phyloP scores from a whole-genome alignment of 2,329 filamentous ascomycete species.

The Westerdykella sp. region DNA sequence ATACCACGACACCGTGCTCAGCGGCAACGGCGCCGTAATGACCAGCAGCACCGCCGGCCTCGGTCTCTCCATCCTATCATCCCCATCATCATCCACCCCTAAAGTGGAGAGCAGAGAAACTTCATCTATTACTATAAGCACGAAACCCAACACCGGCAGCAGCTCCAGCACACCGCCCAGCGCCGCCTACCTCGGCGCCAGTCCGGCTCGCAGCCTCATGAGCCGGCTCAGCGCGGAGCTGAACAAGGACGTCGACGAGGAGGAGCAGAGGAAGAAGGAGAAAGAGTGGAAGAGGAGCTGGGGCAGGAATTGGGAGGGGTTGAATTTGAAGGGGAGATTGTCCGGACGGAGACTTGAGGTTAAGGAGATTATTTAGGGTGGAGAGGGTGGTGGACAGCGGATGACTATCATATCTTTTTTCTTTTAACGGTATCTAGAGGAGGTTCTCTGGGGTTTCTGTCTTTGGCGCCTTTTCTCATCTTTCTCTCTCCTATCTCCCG shows the following conservation, averaged over 20 bases:
- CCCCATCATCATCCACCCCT: background rate
- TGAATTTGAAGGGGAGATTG: slow-evolving; percentile 24
- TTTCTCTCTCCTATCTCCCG: too few relatives aligned
- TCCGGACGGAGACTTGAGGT: slow-evolving; percentile 16
- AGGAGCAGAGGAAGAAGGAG: slow-evolving; percentile 6
- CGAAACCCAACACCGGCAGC: background rate
- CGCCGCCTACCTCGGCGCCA: background rate
- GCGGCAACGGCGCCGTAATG: slow-evolving; percentile 1
- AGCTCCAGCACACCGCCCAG: background rate
- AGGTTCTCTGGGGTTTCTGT: too few relatives aligned
- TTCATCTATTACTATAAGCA: background rate
- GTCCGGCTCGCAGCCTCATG: background rate
- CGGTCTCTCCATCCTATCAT: background rate
- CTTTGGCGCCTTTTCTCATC: background rate
- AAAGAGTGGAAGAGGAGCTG: slow-evolving; percentile 11
- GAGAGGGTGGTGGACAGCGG: background rate
- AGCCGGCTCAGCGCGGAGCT: background rate
- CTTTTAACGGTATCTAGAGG: background rate
- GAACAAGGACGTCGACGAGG: slow-evolving; percentile 6
- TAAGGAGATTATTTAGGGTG: slow-evolving; percentile 19
- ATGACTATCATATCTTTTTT: background rate
- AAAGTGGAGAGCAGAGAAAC: background rate
- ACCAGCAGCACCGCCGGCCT: background rate
- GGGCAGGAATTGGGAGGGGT: slow-evolving; percentile 12
- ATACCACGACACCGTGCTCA: slow-evolving; percentile 11